Base-by-base conservation (phyloP, 441 rosid species). In the Euphorbia schlechtendalii region DNA sequence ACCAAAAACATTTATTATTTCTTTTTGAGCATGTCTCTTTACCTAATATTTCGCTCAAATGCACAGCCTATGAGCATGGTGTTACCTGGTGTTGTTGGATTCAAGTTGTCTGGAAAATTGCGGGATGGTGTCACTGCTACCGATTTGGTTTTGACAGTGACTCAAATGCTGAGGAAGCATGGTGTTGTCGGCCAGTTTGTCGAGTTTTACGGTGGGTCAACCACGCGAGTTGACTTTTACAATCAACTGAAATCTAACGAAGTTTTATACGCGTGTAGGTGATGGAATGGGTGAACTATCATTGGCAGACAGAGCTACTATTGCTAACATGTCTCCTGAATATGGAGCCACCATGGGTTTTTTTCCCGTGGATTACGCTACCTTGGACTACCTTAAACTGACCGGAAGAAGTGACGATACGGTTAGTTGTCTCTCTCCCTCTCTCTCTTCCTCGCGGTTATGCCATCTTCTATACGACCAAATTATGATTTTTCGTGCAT, bases 321-420 rank as follows among this genome's bases (percentile, higher is more conserved):
- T 91, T 66, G 99, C 98, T 52, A 94, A 94, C 69, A 94, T 94
- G 98, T 89, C 99, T 75, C 99, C 99, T 0, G 99, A 94, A 74
- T 94, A 94, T 74, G 99, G 99, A 77, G 98, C 99, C 71, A 94
- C 99, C 77, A 94, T 94, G 99, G 99, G 99, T 5, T 91, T 94
- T 79, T 94, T 94, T 82, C 99, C 98, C 14, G 99, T 94, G 20
- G 99, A 94, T 79, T 94, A 84, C 84, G 98, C 86, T 73, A 87
- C 99, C 28, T 73, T 94, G 67, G 92, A 94, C 64, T 94, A 91
- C 76, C 96, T 94, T 62, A 94, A 84, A 76, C 82, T 94, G 81
- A 94, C 99, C 14, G 99, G 99, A 75, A 84, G 99, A 76, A 94
- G 92, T 67, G 96, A 94, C 57, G 96, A 94, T 56, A 87, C 96